A percentile compares a stretch with the other conserved stretches of the same genome.
Conservation (phyloP, 164 flowering plant species). For the Vitis labrusca region DNA sequence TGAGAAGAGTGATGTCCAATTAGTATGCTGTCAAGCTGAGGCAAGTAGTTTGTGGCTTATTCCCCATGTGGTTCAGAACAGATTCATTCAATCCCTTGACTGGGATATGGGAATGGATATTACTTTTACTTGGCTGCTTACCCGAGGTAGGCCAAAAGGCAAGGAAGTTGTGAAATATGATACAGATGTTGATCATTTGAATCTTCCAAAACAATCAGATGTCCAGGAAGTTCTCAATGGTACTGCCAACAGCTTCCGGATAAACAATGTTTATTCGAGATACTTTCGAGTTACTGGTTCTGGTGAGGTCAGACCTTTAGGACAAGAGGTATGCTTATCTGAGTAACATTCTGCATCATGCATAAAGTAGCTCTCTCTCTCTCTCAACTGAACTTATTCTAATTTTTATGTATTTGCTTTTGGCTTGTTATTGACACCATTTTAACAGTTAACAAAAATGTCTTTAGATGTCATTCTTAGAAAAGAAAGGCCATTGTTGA, state of each 20-base stretch:
- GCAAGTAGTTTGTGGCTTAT: conserved; percentile 85
- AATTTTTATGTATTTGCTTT: not conserved
- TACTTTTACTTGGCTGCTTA: conserved; percentile 69
- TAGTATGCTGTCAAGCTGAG: conserved; percentile 94
- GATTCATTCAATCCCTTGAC: conserved; percentile 60
- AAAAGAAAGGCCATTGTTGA: not conserved
- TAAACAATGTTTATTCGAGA: conserved; percentile 64
- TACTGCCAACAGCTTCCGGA: conserved; percentile 57
- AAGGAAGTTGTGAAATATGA: conserved; percentile 86
- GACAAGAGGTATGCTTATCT: conserved; percentile 52
- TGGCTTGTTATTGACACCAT: not conserved
- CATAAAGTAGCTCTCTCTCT: conserved; percentile 3
- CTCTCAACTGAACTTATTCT: not conserved
- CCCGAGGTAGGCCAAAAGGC: conserved; percentile 90
- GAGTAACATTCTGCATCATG: not conserved
- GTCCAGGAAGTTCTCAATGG: conserved; percentile 79
- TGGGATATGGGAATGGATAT: conserved; percentile 47
- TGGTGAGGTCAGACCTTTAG: conserved; percentile 83
- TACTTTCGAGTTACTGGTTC: conserved; percentile 93
- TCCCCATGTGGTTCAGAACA: conserved; percentile 67
- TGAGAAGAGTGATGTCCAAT: conserved; percentile 75
- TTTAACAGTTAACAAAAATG: not conserved
- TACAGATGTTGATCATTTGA: conserved; percentile 27
- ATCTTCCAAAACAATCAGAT: conserved; percentile 62
- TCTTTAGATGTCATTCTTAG: not conserved